Base-by-base conservation (phyloP, 106 monocot genomes). In the Platanthera guangdongensis region DNA sequence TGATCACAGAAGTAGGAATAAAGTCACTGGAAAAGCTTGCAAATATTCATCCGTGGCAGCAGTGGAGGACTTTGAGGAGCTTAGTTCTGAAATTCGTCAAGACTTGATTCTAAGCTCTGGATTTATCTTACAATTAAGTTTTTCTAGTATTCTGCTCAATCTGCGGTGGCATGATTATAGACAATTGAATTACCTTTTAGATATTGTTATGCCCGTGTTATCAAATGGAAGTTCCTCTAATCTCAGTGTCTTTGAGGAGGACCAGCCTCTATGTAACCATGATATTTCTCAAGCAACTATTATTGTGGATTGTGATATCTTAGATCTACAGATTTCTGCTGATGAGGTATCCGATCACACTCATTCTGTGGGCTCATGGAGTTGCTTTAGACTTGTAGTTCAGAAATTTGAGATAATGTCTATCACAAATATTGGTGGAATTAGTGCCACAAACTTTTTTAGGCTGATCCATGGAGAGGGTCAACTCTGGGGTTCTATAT, bases 381-480 rank as follows among this genome's bases (percentile, higher is more conserved):
- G 74, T 65, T 76, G 57, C 47, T 32, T 89, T 22, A 89, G 76
- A 60, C 74, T 99, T 73, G 82, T 12, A 69, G 25, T 92, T 53
- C 75, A 86, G 72, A 89, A 94, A 48, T 85, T 99, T 83, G 89
- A 91, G 75, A 74, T 99, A 52, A 77, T 99, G 68, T 92, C 89
- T 69, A 85, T 85, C 68, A 90, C 89, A 76, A 86, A 91, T 80
- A 80, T 92, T 78, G 90, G 97, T 50, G 87, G 91, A 32, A 45
- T 99, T 50, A 65, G 69, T 9, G 76, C 80, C 73, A 82, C 91
- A 21, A 83, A 57, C 3, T 86, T 92, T 82, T 76, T 92, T 46
- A 89, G 87, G 84, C 57, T 94, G 16, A 90, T 81, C 39, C 97
- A 99, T 84, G 89, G 91, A 51, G 94, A 94, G 76, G 93, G 97